Conservation (phyloP, 2,329 filamentous ascomycete genomes). For the Microdochium bolleyi region DNA sequence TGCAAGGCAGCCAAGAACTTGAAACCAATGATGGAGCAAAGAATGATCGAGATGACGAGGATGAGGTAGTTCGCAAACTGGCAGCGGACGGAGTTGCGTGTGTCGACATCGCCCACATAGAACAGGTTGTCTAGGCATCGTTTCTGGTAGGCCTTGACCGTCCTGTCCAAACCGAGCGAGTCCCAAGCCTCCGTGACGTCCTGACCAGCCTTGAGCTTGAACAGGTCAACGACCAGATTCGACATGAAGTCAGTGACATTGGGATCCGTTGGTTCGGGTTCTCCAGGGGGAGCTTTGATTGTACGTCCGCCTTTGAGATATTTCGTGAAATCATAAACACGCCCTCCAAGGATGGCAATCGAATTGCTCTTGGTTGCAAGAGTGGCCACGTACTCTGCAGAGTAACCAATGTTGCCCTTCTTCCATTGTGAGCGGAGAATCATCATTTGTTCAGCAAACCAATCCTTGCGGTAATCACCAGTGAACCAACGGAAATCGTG, state of each 20-base stretch:
- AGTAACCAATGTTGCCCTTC: slow-evolving; percentile 84
- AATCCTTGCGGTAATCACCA: slow-evolving; percentile 77
- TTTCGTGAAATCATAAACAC: slow-evolving; percentile 82
- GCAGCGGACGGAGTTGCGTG: slow-evolving; percentile 77
- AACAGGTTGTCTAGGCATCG: slow-evolving; percentile 89
- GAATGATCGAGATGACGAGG: slow-evolving; percentile 71
- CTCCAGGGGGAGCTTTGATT: slow-evolving; percentile 47
- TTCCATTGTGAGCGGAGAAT: slow-evolving; percentile 70
- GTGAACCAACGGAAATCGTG: slow-evolving; percentile 88
- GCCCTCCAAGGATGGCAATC: slow-evolving; percentile 70
- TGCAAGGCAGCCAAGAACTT: slow-evolving; percentile 97
- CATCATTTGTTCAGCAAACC: slow-evolving; percentile 86
- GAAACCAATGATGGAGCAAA: slow-evolving; percentile 79
- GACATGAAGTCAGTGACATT: slow-evolving; percentile 76
- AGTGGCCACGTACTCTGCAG: slow-evolving; percentile 64
- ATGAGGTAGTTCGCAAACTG: slow-evolving; percentile 86
- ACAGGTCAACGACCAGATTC: slow-evolving; percentile 62
- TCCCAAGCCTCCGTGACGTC: slow-evolving; percentile 85
- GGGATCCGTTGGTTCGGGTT: slow-evolving; percentile 31
- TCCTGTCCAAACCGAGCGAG: slow-evolving; percentile 50
- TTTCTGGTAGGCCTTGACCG: slow-evolving; percentile 59
- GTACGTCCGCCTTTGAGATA: slow-evolving; percentile 72
- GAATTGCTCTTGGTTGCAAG: slow-evolving; percentile 54
- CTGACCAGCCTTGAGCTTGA: slow-evolving; percentile 64
- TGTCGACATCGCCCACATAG: slow-evolving; percentile 87